A percentile compares a stretch with the other conserved stretches of the same genome.
Evolutionary conservation across 345 rosid species (phyloP).

Genomic region (Eucalyptus pauciflora): DNA sequence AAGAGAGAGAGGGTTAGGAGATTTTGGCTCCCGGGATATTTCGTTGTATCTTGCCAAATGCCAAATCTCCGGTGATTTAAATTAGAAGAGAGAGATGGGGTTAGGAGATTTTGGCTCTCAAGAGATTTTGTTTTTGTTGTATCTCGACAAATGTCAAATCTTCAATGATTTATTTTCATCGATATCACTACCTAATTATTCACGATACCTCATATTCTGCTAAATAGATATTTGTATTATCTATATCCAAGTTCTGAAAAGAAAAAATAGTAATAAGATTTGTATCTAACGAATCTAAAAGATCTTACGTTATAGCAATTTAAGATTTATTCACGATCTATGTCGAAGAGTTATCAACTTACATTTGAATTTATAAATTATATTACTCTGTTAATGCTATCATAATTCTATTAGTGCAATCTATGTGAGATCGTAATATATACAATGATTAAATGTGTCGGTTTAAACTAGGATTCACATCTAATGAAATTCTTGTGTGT

Average conservation of each 20-base stretch:
- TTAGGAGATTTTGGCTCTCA: neutral
- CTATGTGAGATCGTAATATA: neutral
- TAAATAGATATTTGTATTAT: too few relatives aligned
- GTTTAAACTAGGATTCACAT: neutral
- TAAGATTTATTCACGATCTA: neutral
- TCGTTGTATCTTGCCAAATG: neutral
- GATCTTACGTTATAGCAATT: neutral
- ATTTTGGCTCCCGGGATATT: neutral
- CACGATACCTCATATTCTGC: neutral
- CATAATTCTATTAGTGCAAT: neutral
- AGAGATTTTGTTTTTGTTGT: neutral
- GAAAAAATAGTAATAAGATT: too few relatives aligned
- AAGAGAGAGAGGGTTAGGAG: neutral
- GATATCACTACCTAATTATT: neutral
- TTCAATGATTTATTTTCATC: neutral
- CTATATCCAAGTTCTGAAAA: neutral
- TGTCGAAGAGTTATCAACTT: neutral
- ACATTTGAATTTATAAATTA: neutral
- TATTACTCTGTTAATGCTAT: neutral
- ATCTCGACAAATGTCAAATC: neutral
- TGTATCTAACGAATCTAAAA: too few relatives aligned
- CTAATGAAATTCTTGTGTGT: too few relatives aligned
- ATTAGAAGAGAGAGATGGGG: neutral
- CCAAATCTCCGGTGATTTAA: neutral
- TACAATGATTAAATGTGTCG: neutral